phyloP scores from a whole-genome alignment of 2,329 filamentous ascomycete genomes.

The Colletotrichum sp. region DNA sequence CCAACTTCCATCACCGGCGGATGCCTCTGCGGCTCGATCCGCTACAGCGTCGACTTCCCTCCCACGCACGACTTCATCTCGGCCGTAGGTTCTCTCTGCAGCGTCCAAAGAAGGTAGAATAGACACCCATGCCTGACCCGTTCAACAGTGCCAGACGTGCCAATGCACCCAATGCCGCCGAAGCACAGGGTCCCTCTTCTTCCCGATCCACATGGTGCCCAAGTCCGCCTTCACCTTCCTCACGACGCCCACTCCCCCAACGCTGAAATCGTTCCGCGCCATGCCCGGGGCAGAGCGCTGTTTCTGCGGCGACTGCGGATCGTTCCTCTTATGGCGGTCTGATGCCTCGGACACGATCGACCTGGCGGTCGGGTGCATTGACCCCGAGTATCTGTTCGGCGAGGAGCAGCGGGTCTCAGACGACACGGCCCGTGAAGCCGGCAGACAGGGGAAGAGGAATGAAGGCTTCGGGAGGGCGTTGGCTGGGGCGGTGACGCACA shows the following conservation, averaged over 20 bases:
- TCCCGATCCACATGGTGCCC: constrained; percentile 42
- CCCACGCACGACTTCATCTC: constrained; percentile 46
- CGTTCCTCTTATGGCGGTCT: constrained; percentile 50
- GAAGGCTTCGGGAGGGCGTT: constrained; percentile 42
- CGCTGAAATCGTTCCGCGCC: constrained; percentile 44
- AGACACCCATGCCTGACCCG: no score
- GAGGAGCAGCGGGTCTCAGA: constrained; percentile 9
- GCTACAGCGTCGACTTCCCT: constrained; percentile 53
- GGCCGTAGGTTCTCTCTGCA: not conserved
- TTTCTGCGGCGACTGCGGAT: constrained; percentile 55
- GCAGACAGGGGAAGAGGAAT: not conserved
- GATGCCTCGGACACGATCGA: constrained; percentile 32
- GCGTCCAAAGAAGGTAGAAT: no score
- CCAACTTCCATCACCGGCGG: constrained; percentile 49
- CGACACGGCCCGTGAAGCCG: not conserved
- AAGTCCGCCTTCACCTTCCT: constrained; percentile 37
- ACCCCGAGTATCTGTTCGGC: constrained; percentile 43
- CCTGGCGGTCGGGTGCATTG: constrained; percentile 48
- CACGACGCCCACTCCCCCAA: constrained; percentile 15
- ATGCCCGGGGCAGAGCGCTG: constrained; percentile 43
- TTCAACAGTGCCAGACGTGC: constrained; percentile 39
- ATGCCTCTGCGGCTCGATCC: constrained; percentile 54
- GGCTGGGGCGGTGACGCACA: constrained; percentile 39
- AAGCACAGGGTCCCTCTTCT: constrained; percentile 51
- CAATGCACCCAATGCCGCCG: constrained; percentile 62